Evolutionary conservation across 2,329 filamentous ascomycete genomes (phyloP).

Genomic region (Botrytis squamosa): DNA sequence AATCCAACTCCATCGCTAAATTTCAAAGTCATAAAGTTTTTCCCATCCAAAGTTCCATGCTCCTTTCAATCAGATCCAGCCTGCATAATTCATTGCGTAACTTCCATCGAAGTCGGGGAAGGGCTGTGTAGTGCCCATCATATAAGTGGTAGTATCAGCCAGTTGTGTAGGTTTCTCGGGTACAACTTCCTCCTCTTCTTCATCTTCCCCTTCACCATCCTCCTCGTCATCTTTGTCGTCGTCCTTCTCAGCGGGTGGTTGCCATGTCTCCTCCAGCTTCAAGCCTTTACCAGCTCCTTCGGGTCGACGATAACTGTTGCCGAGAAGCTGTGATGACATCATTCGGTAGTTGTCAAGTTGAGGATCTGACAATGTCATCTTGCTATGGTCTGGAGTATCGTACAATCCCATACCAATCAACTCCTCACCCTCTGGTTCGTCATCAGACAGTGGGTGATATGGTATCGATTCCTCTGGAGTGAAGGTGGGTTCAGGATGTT

Average conservation of each 20-base stretch:
- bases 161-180: neutral
- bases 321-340: slow-evolving; percentile 53
- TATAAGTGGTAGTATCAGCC: neutral
- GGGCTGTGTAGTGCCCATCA: slow-evolving; percentile 13
- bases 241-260: slow-evolving; percentile 59
- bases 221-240: slow-evolving; percentile 55
- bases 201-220: slow-evolving; percentile 35
- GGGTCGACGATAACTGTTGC: slow-evolving; percentile 46
- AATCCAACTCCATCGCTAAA: slow-evolving; percentile 19
- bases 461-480: slow-evolving; percentile 51
- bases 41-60: slow-evolving; percentile 10
- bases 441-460: slow-evolving; percentile 52
- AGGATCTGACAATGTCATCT: slow-evolving; percentile 44
- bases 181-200: slow-evolving; percentile 27
- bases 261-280: slow-evolving; percentile 80
- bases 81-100: slow-evolving; percentile 13
- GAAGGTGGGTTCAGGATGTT: slow-evolving; percentile 48
- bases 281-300: slow-evolving; percentile 67
- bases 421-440: slow-evolving; percentile 64
- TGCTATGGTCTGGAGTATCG: slow-evolving; percentile 62
- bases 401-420: slow-evolving; percentile 82
- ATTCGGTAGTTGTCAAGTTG: slow-evolving; percentile 55
- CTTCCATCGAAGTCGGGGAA: slow-evolving; percentile 5
- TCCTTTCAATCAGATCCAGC: slow-evolving; percentile 20
- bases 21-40: slow-evolving; percentile 19